Evolutionary conservation across 495 filamentous ascomycete species (phyloP).

Genomic region (Lepidopterella palustris): DNA sequence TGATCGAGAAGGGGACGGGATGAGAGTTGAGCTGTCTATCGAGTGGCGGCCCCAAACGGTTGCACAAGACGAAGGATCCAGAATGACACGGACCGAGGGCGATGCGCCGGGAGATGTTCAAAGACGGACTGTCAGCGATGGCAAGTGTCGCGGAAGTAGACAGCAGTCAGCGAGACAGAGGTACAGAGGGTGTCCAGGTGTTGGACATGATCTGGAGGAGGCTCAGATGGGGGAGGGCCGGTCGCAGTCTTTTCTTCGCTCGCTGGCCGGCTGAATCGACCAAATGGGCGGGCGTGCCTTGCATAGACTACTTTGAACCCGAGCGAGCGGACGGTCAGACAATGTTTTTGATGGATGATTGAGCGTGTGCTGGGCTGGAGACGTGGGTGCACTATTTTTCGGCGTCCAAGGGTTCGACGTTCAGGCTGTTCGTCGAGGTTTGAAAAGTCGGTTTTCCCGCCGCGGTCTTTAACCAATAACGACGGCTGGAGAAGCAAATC

Average conservation of each 20-base stretch:
- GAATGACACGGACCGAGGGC: not conserved
- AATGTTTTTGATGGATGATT: constrained; percentile 9
- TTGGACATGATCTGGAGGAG: constrained; percentile 10
- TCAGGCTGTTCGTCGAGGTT: not conserved
- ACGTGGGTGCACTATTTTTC: constrained; percentile 13
- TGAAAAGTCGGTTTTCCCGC: not conserved
- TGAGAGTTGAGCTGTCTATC: not conserved
- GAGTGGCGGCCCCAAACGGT: not conserved
- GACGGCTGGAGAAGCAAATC: constrained; percentile 10
- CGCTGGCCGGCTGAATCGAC: constrained; percentile 19
- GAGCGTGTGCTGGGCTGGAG: constrained; percentile 7
- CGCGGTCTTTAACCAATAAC: not conserved
- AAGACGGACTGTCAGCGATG: not conserved
- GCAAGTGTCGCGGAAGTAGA: not conserved
- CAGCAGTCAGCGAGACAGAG: constrained; percentile 1
- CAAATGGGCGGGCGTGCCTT: constrained; percentile 26
- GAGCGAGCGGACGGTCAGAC: constrained; percentile 12
- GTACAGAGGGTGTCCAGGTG: constrained; percentile 11
- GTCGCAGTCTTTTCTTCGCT: constrained; percentile 14
- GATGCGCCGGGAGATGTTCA: not conserved
- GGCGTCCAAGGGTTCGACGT: not conserved
- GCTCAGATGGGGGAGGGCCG: not conserved
- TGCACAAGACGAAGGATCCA: not conserved
- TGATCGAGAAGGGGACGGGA: not conserved
- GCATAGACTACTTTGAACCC: constrained; percentile 22